A percentile compares a stretch with the other conserved stretches of the same genome.
These are phyloP conservation scores for Schoenoplectus tabernaemontani DNA, from an alignment of 202 grass and related monocot species.

Conservation along the genomic window DNA sequence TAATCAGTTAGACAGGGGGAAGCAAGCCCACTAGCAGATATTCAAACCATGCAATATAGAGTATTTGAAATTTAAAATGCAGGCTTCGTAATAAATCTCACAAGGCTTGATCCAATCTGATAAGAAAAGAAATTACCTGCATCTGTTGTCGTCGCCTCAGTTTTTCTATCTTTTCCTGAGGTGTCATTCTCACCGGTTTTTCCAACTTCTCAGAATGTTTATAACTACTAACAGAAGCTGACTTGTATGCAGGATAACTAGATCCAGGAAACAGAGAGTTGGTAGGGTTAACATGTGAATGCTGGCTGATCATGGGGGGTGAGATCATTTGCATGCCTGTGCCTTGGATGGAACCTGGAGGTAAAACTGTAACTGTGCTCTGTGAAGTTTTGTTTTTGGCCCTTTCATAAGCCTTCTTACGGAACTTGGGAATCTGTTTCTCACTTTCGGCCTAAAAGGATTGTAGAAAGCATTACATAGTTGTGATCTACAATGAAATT, in stretches of 20 bases:
- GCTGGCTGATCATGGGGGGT: conserved; percentile 2
- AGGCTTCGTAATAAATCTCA: not conserved
- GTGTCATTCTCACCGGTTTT: conserved; percentile 34
- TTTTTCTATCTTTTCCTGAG: conserved; percentile 55
- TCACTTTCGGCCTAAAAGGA: conserved; percentile 50
- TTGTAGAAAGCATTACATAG: conserved; percentile 25
- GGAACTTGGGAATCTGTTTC: conserved; percentile 36
- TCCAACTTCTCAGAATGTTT: conserved; percentile 9
- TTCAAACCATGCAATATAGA: not conserved
- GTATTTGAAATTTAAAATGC: conserved; percentile 8
- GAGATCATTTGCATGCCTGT: not conserved
- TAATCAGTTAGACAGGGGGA: not conserved
- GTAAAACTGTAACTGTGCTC: conserved; percentile 8
- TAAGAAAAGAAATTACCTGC: conserved; percentile 23
- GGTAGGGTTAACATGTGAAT: conserved; percentile 19
- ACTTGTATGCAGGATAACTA: conserved; percentile 30
- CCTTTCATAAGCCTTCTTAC: conserved; percentile 49
- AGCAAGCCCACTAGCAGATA: not conserved
- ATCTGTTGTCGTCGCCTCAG: conserved; percentile 44
- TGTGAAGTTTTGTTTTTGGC: conserved; percentile 34
- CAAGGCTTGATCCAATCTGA: not conserved
- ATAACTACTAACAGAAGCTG: conserved; percentile 23
- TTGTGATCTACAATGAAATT: conserved; percentile 26
- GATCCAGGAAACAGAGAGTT: conserved; percentile 35
- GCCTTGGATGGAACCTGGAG: conserved; percentile 3